Percentiles rank a stretch among this genome's conserved stretches.
Evolutionary conservation across 805 yeast genomes (phyloP).

Genomic region (Wickerhamiella siamensis): DNA sequence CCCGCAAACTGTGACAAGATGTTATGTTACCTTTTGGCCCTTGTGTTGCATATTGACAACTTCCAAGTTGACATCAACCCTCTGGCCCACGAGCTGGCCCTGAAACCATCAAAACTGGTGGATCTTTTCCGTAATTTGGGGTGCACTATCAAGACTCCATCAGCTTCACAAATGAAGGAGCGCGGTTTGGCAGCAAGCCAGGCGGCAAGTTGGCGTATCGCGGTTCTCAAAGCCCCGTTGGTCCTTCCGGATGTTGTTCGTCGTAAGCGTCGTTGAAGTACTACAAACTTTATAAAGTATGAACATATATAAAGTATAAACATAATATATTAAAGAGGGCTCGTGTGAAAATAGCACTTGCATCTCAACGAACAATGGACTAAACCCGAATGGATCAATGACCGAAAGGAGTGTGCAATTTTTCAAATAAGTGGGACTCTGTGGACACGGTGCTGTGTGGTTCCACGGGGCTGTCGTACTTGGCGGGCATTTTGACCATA

Average conservation of each 20-base stretch:
- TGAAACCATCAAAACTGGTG: slow-evolving; percentile 60
- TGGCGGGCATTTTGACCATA: not conserved
- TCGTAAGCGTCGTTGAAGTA: slow-evolving; percentile 25
- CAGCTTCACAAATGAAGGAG: slow-evolving; percentile 27
- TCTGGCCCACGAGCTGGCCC: slow-evolving; percentile 66
- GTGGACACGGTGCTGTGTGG: not conserved
- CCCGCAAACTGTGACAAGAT: slow-evolving; percentile 81
- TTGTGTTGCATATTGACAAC: slow-evolving; percentile 60
- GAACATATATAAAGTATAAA: no score
- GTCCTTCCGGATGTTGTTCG: slow-evolving; percentile 70
- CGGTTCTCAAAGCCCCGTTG: slow-evolving; percentile 76
- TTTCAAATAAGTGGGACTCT: no score
- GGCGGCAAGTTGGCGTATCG: slow-evolving; percentile 54
- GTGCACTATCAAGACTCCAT: slow-evolving; percentile 56
- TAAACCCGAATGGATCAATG: no score
- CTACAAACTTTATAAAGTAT: not conserved
- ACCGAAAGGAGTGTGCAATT: no score
- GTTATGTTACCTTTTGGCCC: slow-evolving; percentile 60
- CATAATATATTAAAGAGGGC: no score
- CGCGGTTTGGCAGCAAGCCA: slow-evolving; percentile 23
- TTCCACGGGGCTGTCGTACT: not conserved
- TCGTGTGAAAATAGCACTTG: no score
- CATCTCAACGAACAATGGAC: no score
- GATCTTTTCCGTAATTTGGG: slow-evolving; percentile 70
- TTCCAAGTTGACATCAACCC: slow-evolving; percentile 66